A percentile compares a stretch with the other conserved stretches of the same genome.
phyloP scores from a whole-genome alignment of 1,139 yeast species.

The Yamadazyma diospyri region DNA sequence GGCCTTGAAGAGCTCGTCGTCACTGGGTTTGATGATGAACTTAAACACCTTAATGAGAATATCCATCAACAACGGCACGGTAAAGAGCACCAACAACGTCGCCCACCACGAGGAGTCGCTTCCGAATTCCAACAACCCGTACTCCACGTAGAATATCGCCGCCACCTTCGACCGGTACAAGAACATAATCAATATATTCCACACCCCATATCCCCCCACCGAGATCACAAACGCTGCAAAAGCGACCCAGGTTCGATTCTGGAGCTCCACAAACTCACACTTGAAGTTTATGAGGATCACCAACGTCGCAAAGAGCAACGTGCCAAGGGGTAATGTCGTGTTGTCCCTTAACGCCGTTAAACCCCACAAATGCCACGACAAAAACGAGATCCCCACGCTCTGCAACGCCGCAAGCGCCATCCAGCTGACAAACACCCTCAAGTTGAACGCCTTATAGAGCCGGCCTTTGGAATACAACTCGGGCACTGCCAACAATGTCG shows the following conservation, averaged over 20 bases:
- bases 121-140: slow-evolving; percentile 76
- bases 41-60: slow-evolving; percentile 56
- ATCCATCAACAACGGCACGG: slow-evolving; percentile 65
- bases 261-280: slow-evolving; percentile 81
- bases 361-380: slow-evolving; percentile 68
- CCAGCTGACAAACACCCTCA: slow-evolving; percentile 72
- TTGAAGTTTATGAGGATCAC: slow-evolving; percentile 73
- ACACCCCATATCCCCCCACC: slow-evolving; percentile 80
- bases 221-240: slow-evolving; percentile 69
- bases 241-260: slow-evolving; percentile 71
- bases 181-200: slow-evolving; percentile 76
- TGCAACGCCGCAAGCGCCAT: slow-evolving; percentile 72
- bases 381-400: slow-evolving; percentile 68
- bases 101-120: slow-evolving; percentile 85
- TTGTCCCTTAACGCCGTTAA: slow-evolving; percentile 63
- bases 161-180: slow-evolving; percentile 58
- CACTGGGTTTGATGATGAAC: slow-evolving; percentile 59
- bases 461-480: slow-evolving; percentile 83
- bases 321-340: slow-evolving; percentile 78
- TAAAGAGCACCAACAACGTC: slow-evolving; percentile 50
- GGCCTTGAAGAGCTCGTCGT: slow-evolving; percentile 74
- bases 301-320: slow-evolving; percentile 67
- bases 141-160: slow-evolving; percentile 67
- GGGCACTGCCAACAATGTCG: slow-evolving; percentile 88
- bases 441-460: slow-evolving; percentile 68